Percentiles rank a stretch among this genome's conserved stretches.
These are phyloP conservation scores for Arthroderma sp. DNA, from an alignment of 2,329 filamentous ascomycete genomes.

Conservation along the genomic window DNA sequence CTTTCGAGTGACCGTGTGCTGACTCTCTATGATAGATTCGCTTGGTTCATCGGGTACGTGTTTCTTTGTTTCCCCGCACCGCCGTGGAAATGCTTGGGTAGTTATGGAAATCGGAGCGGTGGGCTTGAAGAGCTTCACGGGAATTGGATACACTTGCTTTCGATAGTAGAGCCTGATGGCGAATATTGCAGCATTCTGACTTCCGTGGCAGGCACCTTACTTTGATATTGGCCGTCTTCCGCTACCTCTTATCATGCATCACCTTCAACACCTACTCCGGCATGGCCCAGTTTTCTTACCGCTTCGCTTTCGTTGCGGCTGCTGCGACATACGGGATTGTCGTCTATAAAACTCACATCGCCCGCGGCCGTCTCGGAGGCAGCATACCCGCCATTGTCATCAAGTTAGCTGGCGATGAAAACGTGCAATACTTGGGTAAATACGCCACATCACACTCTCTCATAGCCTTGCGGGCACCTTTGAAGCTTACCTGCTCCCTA, in stretches of 20 bases:
- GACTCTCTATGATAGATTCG: constrained; percentile 35
- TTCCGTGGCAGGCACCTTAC: constrained; percentile 57
- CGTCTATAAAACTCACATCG: constrained; percentile 92
- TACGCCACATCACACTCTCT: constrained; percentile 3
- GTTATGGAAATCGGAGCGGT: no score
- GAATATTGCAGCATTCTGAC: neutral
- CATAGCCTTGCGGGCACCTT: no score
- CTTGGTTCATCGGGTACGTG: constrained; percentile 70
- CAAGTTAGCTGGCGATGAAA: constrained; percentile 71
- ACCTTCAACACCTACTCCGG: constrained; percentile 74
- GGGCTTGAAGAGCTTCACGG: no score
- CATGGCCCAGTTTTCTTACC: constrained; percentile 74
- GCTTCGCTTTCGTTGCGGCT: constrained; percentile 76
- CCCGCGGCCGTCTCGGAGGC: constrained; percentile 61
- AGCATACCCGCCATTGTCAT: constrained; percentile 50
- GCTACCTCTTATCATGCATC: constrained; percentile 75
- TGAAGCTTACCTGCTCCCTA: no score
- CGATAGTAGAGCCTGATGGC: no score
- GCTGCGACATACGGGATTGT: constrained; percentile 94
- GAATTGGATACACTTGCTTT: no score
- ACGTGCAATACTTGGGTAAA: constrained; percentile 93
- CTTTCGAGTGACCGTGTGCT: constrained; percentile 3
- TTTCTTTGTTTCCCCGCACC: constrained; percentile 6
- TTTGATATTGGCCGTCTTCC: constrained; percentile 67
- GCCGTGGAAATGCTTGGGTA: neutral